Percentiles rank a stretch among this genome's conserved stretches.
These are phyloP conservation scores for Boletus tomentosulus DNA, from an alignment of 768 basidiomycete species.

Conservation along the genomic window DNA sequence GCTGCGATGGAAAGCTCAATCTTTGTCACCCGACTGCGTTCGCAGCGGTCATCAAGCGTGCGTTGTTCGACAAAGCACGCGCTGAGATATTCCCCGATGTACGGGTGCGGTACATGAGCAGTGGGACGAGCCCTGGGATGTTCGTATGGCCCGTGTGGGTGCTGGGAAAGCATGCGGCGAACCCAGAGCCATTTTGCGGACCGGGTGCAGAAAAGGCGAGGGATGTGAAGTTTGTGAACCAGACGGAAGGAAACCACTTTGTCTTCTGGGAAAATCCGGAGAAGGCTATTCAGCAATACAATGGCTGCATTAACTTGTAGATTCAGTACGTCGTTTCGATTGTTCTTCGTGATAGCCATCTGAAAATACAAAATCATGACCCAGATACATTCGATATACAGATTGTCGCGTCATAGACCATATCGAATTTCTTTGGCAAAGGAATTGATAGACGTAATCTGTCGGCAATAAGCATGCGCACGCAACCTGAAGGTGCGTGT, in stretches of 20 bases:
- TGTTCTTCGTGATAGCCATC: no score
- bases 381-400: no score
- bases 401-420: no score
- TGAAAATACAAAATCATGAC: no score
- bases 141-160: conserved; percentile 15
- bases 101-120: conserved; percentile 16
- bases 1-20: conserved; percentile 11
- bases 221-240: conserved; percentile 13
- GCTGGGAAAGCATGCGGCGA: conserved; percentile 4
- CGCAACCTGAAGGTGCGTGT: no score
- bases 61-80: conserved; percentile 13
- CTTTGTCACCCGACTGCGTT: conserved; percentile 9
- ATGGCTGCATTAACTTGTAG: conserved; percentile 9
- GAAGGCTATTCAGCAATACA: conserved; percentile 18
- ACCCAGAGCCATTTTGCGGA: conserved; percentile 7
- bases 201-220: conserved; percentile 16
- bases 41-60: conserved; percentile 8
- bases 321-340: no score
- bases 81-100: conserved; percentile 8
- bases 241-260: conserved; percentile 24
- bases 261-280: conserved; percentile 23
- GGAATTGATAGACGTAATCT: no score
- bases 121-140: conserved; percentile 4
- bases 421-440: no score
- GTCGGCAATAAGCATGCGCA: no score